Conservation (phyloP, 108 stramenopile species). For the Skeletonema costatum region DNA sequence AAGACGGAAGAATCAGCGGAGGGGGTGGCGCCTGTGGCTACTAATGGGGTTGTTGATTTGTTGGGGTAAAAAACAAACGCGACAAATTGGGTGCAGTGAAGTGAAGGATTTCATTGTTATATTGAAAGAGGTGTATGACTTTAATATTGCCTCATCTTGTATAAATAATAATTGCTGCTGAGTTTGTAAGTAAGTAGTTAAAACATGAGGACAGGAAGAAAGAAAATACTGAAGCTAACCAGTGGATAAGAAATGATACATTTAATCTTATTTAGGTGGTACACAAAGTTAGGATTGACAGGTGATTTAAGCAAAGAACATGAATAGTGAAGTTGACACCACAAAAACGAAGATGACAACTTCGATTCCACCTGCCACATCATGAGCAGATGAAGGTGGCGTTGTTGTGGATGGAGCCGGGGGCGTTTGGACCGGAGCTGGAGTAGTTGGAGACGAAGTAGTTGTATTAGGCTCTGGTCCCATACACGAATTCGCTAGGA, state of each 20-base stretch:
- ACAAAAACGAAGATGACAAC: too few relatives aligned
- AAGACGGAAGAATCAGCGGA: conserved; percentile 7
- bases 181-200: too few relatives aligned
- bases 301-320: too few relatives aligned
- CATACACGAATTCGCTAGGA: background rate
- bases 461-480: background rate
- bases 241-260: too few relatives aligned
- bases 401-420: background rate
- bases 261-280: too few relatives aligned
- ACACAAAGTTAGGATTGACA: too few relatives aligned
- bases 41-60: conserved; percentile 18
- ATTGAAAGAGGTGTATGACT: background rate
- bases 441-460: background rate
- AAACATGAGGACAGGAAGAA: too few relatives aligned
- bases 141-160: background rate
- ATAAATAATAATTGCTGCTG: background rate
- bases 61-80: conserved; percentile 14
- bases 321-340: too few relatives aligned
- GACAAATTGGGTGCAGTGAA: background rate
- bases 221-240: too few relatives aligned
- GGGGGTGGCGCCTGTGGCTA: background rate
- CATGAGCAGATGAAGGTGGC: background rate
- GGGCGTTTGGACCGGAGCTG: background rate
- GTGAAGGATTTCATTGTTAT: background rate
- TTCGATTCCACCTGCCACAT: background rate